Conservation (phyloP, 106 monocot genomes). For the Apostasia ramifera region DNA sequence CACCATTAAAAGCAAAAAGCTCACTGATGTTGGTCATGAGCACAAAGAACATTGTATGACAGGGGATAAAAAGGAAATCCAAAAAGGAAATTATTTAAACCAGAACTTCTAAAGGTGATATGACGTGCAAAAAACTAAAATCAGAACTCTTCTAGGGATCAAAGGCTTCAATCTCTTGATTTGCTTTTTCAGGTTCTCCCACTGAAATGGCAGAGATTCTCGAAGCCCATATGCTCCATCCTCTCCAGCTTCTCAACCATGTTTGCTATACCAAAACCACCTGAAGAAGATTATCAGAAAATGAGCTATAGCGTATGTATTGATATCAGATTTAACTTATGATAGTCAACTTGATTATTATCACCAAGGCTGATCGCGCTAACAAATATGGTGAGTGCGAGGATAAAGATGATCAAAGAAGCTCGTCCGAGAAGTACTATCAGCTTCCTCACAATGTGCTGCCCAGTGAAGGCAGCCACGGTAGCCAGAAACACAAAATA, state of each 20-base stretch:
- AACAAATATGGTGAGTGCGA: slow-evolving; percentile 44
- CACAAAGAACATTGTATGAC: neutral
- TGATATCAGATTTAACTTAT: neutral
- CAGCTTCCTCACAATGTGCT: slow-evolving; percentile 40
- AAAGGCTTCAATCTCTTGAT: neutral
- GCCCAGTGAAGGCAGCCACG: slow-evolving; percentile 60
- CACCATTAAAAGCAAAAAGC: neutral
- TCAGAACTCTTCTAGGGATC: neutral
- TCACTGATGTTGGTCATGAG: neutral
- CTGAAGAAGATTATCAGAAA: slow-evolving; percentile 12
- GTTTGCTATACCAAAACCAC: slow-evolving; percentile 53
- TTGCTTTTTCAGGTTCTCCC: neutral
- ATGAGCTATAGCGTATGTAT: no score
- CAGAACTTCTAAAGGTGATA: neutral
- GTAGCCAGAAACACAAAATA: slow-evolving; percentile 51
- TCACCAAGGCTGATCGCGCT: slow-evolving; percentile 61
- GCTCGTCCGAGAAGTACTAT: slow-evolving; percentile 44
- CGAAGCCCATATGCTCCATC: slow-evolving; percentile 55
- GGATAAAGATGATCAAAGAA: slow-evolving; percentile 51
- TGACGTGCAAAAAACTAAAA: neutral
- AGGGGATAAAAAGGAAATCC: neutral
- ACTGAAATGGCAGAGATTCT: slow-evolving; percentile 39
- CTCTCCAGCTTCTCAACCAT: slow-evolving; percentile 55
- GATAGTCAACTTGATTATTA: no score
- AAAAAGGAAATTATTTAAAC: neutral